Base-by-base conservation (phyloP, 1,284 basidiomycete genomes). In the Marasmius oreades region DNA sequence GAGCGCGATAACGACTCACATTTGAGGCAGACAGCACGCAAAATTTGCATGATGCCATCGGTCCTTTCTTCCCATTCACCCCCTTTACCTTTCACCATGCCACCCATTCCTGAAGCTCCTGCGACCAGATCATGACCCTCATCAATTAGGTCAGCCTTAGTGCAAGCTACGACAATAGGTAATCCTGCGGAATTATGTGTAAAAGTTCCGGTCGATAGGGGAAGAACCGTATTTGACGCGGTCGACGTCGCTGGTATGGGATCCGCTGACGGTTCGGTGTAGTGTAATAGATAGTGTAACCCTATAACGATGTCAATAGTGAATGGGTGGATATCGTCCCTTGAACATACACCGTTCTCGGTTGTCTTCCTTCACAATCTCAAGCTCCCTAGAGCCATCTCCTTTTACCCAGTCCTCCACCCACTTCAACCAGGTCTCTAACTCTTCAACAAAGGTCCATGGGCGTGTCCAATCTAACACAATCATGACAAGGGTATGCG, bases 391-490 rank as follows among this genome's bases (percentile, higher is more conserved):
- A 8, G 85, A 77, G 0, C 73, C 75, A 60, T 90, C 86, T 14
- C 84, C 84, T 61, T 87, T 82, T 1, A 81, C 81, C 93, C 93
- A 96, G 14, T 72, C 69, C 64, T 95, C 91, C 16, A 96, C 77
- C 90, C 92, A 93, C 53, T 71, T 73, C 46, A 98, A 74, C 96
- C 96, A 98, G 44, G 77, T 82, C 58, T 90, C 77, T 5, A 99
- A 75, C 66, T 98, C 91, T n/a, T 89, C 84, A 1, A 96, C 71
- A 71, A 98, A 98, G 0, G 86, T 84, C 85, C 92, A 94, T 0
- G 96, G 96, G 63, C 84, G 83, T 62, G 93, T 94, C 96, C 95
- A 98, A 70, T 99, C 96, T n/a, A 98, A 77, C 0, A 89, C 82
- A 63, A 98, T 90, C 63, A 98, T 76, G 50, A 95, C 84, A 12